A percentile compares a stretch with the other conserved stretches of the same genome.
Evolutionary conservation across 129 eudicot genomes (phyloP).

Genomic region (Saposhnikovia divaricata): DNA sequence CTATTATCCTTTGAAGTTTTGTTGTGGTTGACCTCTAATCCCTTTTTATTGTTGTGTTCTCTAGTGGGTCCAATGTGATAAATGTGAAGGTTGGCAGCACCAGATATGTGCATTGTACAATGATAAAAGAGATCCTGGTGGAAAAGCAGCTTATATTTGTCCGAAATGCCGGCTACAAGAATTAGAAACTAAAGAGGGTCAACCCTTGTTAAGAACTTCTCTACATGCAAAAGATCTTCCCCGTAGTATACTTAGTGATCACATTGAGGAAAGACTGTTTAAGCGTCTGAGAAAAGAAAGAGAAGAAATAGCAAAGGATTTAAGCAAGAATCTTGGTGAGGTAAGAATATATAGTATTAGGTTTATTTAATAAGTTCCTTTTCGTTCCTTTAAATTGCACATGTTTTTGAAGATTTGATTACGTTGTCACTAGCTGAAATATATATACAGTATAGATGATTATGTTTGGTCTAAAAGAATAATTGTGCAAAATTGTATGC

Average conservation of each 20-base stretch:
- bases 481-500: not conserved
- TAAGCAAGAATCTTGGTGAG: conserved; percentile 42
- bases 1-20: not conserved
- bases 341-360: conserved; percentile 25
- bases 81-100: conserved; percentile 82
- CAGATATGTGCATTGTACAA: conserved; percentile 74
- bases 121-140: conserved; percentile 48
- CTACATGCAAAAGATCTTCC: conserved; percentile 70
- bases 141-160: conserved; percentile 63
- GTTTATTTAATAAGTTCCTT: not conserved
- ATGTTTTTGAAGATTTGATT: not conserved
- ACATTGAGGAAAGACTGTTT: conserved; percentile 57
- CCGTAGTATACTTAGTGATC: conserved; percentile 64
- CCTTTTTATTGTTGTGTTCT: conserved; percentile 10
- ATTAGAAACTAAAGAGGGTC: conserved; percentile 39
- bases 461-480: not conserved
- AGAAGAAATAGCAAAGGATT: conserved; percentile 50
- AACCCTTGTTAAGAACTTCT: conserved; percentile 34
- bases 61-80: conserved; percentile 93
- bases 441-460: not conserved
- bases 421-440: not conserved
- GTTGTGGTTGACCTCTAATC: conserved; percentile 10
- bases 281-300: conserved; percentile 61
- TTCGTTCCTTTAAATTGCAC: not conserved
- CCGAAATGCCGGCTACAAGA: conserved; percentile 66